phyloP scores from a whole-genome alignment of 768 basidiomycete genomes.

The Botryobasidium botryosum region DNA sequence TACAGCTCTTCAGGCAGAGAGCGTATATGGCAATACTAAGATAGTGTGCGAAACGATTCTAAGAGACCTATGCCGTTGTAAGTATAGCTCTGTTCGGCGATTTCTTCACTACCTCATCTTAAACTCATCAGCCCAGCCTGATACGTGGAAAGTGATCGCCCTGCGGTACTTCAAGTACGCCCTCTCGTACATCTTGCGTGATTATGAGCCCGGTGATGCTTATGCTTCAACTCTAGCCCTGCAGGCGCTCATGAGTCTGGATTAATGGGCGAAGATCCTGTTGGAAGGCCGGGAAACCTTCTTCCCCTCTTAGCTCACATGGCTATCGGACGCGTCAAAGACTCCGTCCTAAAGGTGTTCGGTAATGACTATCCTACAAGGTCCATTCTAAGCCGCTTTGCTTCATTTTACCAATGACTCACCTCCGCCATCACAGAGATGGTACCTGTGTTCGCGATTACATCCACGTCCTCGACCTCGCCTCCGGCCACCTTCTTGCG shows the following conservation, averaged over 20 bases:
- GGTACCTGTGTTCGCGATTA: constrained; percentile 98
- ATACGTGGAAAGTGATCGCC: constrained; percentile 65
- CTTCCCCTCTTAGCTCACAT: constrained; percentile 88
- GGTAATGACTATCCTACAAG: constrained; percentile 94
- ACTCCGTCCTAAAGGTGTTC: constrained; percentile 61
- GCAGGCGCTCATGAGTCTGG: constrained; percentile 98
- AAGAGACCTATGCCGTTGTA: constrained; percentile 70
- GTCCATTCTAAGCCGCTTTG: constrained; percentile 26
- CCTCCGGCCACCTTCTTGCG: constrained; percentile 84
- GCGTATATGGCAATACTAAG: constrained; percentile 93
- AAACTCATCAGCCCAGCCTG: constrained; percentile 38
- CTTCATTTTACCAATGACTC: constrained; percentile 3
- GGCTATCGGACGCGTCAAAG: constrained; percentile 74
- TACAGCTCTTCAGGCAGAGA: constrained; percentile 72
- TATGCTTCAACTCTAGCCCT: constrained; percentile 35
- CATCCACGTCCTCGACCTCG: constrained; percentile 83
- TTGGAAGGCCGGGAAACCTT: constrained; percentile 86
- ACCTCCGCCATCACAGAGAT: constrained; percentile 33
- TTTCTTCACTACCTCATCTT: neutral
- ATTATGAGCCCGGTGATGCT: constrained; percentile 3
- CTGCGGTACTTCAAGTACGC: constrained; percentile 92
- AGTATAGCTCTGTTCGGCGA: constrained; percentile 17
- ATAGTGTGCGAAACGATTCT: constrained; percentile 84
- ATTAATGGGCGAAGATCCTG: constrained; percentile 89
- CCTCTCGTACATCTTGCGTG: neutral